These are phyloP conservation scores for Colletotrichum neosansevieriae DNA, from an alignment of 2,329 filamentous ascomycete genomes.

Conservation along the genomic window DNA sequence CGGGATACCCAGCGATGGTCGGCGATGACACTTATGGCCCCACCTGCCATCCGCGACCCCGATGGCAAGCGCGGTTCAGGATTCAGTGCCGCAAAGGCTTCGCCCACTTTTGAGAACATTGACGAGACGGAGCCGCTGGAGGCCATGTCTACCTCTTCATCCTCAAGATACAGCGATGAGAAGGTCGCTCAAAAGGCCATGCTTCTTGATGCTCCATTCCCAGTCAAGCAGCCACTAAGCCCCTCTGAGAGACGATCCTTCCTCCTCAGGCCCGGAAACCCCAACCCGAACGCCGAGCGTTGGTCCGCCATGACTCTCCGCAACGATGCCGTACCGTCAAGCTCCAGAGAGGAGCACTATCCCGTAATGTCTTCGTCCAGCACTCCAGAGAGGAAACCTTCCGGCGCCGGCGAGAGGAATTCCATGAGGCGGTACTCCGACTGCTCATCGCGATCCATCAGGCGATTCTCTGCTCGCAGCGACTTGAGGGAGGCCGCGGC, in stretches of 20 bases:
- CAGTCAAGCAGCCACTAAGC: slow-evolving; percentile 19
- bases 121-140: slow-evolving; percentile 30
- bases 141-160: slow-evolving; percentile 2
- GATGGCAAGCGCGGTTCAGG: slow-evolving; percentile 33
- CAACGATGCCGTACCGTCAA: slow-evolving; percentile 3
- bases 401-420: slow-evolving; percentile 16
- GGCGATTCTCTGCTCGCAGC: slow-evolving; percentile 36
- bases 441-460: slow-evolving; percentile 28
- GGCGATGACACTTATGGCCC: slow-evolving; percentile 32
- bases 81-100: slow-evolving; percentile 19
- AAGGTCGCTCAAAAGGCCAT: slow-evolving; percentile 22
- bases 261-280: slow-evolving; percentile 30
- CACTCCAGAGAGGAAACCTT: slow-evolving; percentile 25
- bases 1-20: slow-evolving; percentile 36
- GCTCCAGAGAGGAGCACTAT: slow-evolving; percentile 19
- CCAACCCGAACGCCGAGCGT: slow-evolving; percentile 24
- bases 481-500: slow-evolving; percentile 35
- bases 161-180: slow-evolving; percentile 29
- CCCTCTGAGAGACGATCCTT: slow-evolving; percentile 30
- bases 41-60: slow-evolving; percentile 16
- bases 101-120: slow-evolving; percentile 30
- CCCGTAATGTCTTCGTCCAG: slow-evolving; percentile 20
- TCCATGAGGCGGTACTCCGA: slow-evolving; percentile 35
- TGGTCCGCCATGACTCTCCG: slow-evolving; percentile 37
- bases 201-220: slow-evolving; percentile 29